Percentiles rank a stretch among this genome's conserved stretches.
Evolutionary conservation across 2,329 filamentous ascomycete genomes (phyloP).

Genomic region (Fusarium austroafricanum): DNA sequence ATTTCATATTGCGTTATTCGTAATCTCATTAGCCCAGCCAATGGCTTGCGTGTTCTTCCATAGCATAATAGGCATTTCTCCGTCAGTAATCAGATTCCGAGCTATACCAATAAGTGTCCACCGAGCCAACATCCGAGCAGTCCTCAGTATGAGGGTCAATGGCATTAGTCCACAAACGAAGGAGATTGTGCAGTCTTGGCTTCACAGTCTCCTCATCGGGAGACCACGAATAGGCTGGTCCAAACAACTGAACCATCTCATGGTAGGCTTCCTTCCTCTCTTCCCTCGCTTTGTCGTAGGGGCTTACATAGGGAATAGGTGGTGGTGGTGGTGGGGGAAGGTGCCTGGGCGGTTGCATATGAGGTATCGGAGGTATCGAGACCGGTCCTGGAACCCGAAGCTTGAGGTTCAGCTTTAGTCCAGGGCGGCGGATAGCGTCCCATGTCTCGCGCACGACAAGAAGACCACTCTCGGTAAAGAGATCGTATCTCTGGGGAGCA

Average conservation of each 20-base stretch:
- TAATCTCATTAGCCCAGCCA: no score
- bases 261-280: neutral
- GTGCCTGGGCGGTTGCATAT: no score
- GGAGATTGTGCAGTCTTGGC: neutral
- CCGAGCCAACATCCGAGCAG: neutral
- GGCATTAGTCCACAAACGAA: slow-evolving; percentile 11
- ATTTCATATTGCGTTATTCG: no score
- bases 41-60: no score
- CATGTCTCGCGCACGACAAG: neutral
- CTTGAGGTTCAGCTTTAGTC: neutral
- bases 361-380: no score
- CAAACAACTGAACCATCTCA: neutral
- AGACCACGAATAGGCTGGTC: rapidly evolving
- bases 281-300: neutral
- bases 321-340: no score
- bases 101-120: neutral
- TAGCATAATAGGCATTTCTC: neutral
- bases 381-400: neutral
- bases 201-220: neutral
- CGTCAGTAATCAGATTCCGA: neutral
- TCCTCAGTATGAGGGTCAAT: neutral
- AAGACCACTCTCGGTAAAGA: neutral
- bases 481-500: neutral
- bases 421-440: slow-evolving; percentile 4
- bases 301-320: no score